phyloP scores from a whole-genome alignment of 2,329 filamentous ascomycete species.

The Clonostachys byssicola region DNA sequence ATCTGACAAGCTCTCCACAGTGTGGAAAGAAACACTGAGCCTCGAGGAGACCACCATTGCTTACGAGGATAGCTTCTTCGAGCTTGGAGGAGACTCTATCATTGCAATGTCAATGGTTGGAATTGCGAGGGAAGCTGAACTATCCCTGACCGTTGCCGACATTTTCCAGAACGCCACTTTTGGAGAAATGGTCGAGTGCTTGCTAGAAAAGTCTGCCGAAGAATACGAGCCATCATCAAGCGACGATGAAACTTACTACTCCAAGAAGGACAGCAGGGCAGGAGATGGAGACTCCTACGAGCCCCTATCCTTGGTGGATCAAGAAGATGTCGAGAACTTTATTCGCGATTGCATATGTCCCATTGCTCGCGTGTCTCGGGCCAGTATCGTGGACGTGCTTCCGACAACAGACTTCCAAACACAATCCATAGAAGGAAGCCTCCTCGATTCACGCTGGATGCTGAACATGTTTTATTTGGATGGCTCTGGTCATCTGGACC shows the following conservation, averaged over 20 bases:
- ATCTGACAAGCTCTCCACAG: constrained; percentile 4
- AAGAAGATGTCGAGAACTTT: constrained; percentile 2
- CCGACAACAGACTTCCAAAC: constrained; percentile 2
- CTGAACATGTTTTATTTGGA: constrained; percentile 1
- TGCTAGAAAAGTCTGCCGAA: neutral
- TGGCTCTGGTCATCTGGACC: neutral
- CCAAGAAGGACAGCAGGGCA: neutral
- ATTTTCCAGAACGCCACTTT: constrained; percentile 39
- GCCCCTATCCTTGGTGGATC: constrained; percentile 1
- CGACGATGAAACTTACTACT: constrained; percentile 3
- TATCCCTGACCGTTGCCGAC: constrained; percentile 36
- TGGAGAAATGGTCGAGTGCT: constrained; percentile 16
- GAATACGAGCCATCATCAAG: constrained; percentile 1
- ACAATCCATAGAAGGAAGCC: neutral
- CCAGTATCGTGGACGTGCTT: constrained; percentile 4
- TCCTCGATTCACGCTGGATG: constrained; percentile 12
- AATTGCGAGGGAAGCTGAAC: constrained; percentile 27
- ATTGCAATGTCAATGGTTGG: constrained; percentile 45
- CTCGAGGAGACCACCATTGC: constrained; percentile 3
- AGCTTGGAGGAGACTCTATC: constrained; percentile 45
- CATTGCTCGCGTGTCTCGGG: constrained; percentile 9
- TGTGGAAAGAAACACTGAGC: constrained; percentile 4
- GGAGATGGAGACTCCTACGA: neutral
- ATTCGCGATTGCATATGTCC: constrained; percentile 7
- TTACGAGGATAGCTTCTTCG: constrained; percentile 5